phyloP scores from a whole-genome alignment of 257 asterid genomes.

The Forsythia suspensa region DNA sequence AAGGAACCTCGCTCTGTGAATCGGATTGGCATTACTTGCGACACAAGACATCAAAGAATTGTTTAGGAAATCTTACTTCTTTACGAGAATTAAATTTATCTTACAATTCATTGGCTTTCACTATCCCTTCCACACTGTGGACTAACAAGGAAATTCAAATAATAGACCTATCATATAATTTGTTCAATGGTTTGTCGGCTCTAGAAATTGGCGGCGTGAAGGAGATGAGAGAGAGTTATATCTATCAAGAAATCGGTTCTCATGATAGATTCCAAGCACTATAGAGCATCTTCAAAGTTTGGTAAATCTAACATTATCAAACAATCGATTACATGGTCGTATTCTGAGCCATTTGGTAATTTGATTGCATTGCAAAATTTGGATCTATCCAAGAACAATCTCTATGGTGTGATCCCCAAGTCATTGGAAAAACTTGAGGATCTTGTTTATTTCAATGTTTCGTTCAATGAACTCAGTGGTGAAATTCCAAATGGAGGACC shows the following conservation, averaged over 20 bases:
- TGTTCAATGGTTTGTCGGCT: conserved; percentile 12
- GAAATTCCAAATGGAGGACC: conserved; percentile 13
- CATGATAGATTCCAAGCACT: conserved; percentile 20
- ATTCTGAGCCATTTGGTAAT: conserved; percentile 19
- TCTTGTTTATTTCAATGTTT: not conserved
- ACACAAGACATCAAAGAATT: not conserved
- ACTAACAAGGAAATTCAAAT: not conserved
- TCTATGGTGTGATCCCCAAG: not conserved
- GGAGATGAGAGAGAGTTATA: not conserved
- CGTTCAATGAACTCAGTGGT: not conserved
- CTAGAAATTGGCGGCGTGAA: conserved; percentile 13
- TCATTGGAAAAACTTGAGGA: not conserved
- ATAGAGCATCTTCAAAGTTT: conserved; percentile 16
- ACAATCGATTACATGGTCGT: conserved; percentile 19
- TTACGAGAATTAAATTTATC: not conserved
- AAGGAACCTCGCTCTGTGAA: conserved; percentile 11
- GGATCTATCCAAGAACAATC: not conserved
- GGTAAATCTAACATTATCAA: conserved; percentile 16
- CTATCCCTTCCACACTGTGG: conserved; percentile 9
- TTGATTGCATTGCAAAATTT: not conserved
- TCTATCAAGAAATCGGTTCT: conserved; percentile 17
- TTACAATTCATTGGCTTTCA: not conserved
- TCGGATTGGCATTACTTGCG: conserved; percentile 19
- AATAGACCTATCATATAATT: conserved; percentile 17
- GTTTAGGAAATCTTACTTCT: not conserved